A percentile compares a stretch with the other conserved stretches of the same genome.
These are phyloP conservation scores for Musa itinerans DNA, from an alignment of 176 grass and related monocot genomes.

Conservation along the genomic window DNA sequence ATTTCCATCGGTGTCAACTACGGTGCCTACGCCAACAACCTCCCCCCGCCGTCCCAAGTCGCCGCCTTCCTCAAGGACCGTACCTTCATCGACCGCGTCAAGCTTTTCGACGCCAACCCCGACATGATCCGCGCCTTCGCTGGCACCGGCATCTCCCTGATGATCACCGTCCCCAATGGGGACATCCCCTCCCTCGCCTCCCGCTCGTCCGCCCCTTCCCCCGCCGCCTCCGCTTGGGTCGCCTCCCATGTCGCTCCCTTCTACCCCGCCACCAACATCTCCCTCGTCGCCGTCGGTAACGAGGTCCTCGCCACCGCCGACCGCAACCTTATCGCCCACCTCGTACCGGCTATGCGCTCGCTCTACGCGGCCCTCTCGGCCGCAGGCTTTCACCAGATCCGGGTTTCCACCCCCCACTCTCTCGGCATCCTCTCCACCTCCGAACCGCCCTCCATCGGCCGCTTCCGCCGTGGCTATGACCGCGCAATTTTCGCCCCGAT, in stretches of 20 bases:
- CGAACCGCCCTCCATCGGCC: constrained; percentile 13
- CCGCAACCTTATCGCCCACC: constrained; percentile 3
- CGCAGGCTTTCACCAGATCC: background rate
- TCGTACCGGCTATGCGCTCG: constrained; percentile 9
- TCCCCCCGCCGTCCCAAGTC: constrained; percentile 6
- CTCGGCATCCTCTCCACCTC: constrained; percentile 16
- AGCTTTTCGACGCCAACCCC: constrained; percentile 15
- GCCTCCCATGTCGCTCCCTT: constrained; percentile 12
- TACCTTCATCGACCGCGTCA: constrained; percentile 19
- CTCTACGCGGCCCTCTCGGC: constrained; percentile 1
- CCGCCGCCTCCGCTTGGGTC: constrained; percentile 1
- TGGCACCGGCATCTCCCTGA: constrained; percentile 11
- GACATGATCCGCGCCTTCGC: constrained; percentile 7
- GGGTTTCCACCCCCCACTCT: constrained; percentile 10
- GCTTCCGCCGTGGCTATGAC: constrained; percentile 14
- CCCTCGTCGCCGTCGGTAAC: constrained; percentile 13
- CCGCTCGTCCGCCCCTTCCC: background rate
- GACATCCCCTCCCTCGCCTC: constrained; percentile 6
- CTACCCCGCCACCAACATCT: constrained; percentile 14
- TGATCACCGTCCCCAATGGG: constrained; percentile 9
- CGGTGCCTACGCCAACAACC: background rate
- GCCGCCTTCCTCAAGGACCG: constrained; percentile 10
- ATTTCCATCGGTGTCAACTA: constrained; percentile 16
- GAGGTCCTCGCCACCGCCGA: constrained; percentile 3
- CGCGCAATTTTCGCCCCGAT: constrained; percentile 13